Evolutionary conservation across 108 stramenopile genomes (phyloP).

Genomic region (Cyclostephanos tholiformis): DNA sequence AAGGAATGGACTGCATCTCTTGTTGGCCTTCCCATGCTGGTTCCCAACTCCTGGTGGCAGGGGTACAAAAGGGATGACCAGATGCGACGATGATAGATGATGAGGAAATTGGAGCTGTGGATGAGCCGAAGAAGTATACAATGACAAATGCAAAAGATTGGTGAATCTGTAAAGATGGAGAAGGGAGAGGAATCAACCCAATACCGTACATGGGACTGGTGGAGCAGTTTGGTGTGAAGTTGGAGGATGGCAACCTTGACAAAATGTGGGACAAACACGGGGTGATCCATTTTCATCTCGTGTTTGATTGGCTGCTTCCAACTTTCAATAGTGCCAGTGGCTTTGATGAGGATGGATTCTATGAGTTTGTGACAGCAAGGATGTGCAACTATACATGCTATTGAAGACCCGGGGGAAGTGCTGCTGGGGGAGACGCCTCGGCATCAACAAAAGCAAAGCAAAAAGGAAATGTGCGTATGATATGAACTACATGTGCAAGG

Average conservation of each 20-base stretch:
- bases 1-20: neutral
- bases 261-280: conserved; percentile 7
- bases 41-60: neutral
- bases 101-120: too few species aligned
- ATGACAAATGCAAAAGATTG: too few species aligned
- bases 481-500: too few species aligned
- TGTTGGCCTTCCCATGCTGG: too few species aligned
- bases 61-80: neutral
- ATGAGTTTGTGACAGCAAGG: conserved; percentile 3
- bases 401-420: too few species aligned
- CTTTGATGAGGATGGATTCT: neutral
- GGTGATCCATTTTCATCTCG: conserved; percentile 7
- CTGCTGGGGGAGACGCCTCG: too few species aligned
- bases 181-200: neutral
- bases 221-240: neutral
- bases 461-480: too few species aligned
- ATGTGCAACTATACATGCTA: conserved; percentile 13
- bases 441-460: too few species aligned
- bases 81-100: too few species aligned
- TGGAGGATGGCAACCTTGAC: neutral
- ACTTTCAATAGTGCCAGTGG: too few species aligned
- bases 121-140: too few species aligned
- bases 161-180: neutral
- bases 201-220: neutral
- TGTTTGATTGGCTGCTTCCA: conserved; percentile 1